A percentile compares a stretch with the other conserved stretches of the same genome.
Conservation (phyloP, 805 yeast genomes). For the Metschnikowia gelsemii region DNA sequence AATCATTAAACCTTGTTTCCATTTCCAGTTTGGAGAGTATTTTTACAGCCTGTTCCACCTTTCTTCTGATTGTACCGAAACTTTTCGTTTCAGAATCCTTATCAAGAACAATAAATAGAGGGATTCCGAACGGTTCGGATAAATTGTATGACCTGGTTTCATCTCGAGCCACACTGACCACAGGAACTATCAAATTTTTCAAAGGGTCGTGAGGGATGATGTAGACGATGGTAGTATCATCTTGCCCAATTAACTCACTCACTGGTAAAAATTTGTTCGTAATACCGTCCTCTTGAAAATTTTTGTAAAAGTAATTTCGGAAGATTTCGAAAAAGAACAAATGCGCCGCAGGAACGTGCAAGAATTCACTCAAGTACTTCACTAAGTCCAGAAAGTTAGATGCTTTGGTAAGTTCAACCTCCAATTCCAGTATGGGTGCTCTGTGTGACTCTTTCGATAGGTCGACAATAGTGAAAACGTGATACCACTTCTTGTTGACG, state of each 20-base stretch:
- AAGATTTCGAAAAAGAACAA: constrained; percentile 49
- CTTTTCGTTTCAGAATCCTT: constrained; percentile 50
- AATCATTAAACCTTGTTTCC: constrained; percentile 22
- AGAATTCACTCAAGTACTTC: constrained; percentile 53
- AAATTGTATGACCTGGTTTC: constrained; percentile 34
- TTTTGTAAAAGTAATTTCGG: constrained; percentile 62
- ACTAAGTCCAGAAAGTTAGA: constrained; percentile 65
- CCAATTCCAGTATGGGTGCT: constrained; percentile 48
- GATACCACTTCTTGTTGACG: constrained; percentile 67
- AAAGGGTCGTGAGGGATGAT: constrained; percentile 47
- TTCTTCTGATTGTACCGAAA: constrained; percentile 55
- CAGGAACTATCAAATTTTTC: constrained; percentile 52
- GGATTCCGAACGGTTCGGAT: constrained; percentile 65
- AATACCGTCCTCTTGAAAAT: constrained; percentile 60
- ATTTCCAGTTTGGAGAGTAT: constrained; percentile 27
- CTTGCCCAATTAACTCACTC: constrained; percentile 59
- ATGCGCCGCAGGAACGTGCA: constrained; percentile 27
- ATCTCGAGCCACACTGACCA: constrained; percentile 47
- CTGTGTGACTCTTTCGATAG: constrained; percentile 35
- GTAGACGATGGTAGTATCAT: constrained; percentile 69
- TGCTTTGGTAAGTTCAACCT: constrained; percentile 69
- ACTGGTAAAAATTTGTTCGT: constrained; percentile 59
- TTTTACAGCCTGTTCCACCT: constrained; percentile 45
- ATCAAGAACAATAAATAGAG: constrained; percentile 64
- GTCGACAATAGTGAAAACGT: constrained; percentile 62